Evolutionary conservation across 2,329 filamentous ascomycete genomes (phyloP), one percentile per base, ranked within the genome.

Genomic region (Fusarium transvaalense): DNA sequence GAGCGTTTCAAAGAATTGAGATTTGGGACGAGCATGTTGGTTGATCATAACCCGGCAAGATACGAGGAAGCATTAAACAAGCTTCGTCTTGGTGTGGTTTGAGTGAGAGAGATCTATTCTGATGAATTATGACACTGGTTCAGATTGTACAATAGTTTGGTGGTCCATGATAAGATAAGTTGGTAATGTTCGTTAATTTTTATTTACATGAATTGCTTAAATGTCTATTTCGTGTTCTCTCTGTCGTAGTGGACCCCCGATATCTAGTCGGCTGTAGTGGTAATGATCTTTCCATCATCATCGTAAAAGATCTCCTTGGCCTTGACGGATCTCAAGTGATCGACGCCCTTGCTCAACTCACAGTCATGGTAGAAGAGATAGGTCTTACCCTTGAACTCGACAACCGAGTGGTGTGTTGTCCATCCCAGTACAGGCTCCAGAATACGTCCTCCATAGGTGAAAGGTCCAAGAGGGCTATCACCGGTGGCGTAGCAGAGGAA

Each of bases 351-450:
- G 55, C 89, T 91, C 57, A 93, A 76, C 75, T 88, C 86, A 62
- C 88, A 88, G 79, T 94, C 92, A 75, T 94, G 92, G 76, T 93
- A 89, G 77, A 94, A 94, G 58, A 94, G 76, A 78, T 88, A 94
- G 87, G 91, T 93, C 68, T 84, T 86, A 6, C 86, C 89, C 78
- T 87, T 77, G 74, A 91, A 92, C 82, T 93, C 90, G 12, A 90
- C 90, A 69, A 94, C 90, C 5, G 89, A 92, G 77, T 94, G 92
- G 79, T 94, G 92, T 56, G 92, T 94, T 42, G 92, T 94, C 92
- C 92, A 94, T 2, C 92, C 91, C 27, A 91, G 78, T 7, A 94
- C 92, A 0, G 91, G 92, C 82, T 93, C 91, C 48, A 94, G 77
- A 56, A 94, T 90, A 46, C 87, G 81, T 0, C 92, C 91, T 0